Conservation (phyloP, 2,329 filamentous ascomycete species). For the Penicillium sp. region DNA sequence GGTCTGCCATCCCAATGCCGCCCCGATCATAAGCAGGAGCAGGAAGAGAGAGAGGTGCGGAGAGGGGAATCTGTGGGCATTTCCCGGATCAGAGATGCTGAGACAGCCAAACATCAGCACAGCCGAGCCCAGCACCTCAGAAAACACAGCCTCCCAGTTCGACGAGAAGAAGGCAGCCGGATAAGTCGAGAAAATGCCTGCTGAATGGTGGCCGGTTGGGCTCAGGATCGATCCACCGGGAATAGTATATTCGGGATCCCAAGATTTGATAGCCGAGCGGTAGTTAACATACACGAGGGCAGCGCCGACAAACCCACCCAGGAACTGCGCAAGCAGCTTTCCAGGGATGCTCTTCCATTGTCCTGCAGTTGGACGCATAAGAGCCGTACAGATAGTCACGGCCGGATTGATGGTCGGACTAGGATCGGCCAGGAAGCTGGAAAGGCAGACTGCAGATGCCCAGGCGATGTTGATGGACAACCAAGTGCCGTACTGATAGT, state of each 20-base stretch:
- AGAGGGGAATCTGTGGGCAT: slow-evolving; percentile 25
- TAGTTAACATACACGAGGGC: slow-evolving; percentile 33
- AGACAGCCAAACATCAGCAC: slow-evolving; percentile 33
- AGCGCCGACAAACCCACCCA: slow-evolving; percentile 33
- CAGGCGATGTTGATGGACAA: slow-evolving; percentile 36
- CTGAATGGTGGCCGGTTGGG: slow-evolving; percentile 28
- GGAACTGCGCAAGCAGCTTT: slow-evolving; percentile 29
- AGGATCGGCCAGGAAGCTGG: slow-evolving; percentile 29
- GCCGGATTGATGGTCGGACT: slow-evolving; percentile 32
- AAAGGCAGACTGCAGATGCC: slow-evolving; percentile 31
- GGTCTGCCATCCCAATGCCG: slow-evolving; percentile 34
- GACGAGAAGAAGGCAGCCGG: slow-evolving; percentile 25
- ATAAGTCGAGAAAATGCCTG: slow-evolving; percentile 32
- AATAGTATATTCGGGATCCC: slow-evolving; percentile 34
- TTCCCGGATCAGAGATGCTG: slow-evolving; percentile 28
- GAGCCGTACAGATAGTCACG: slow-evolving; percentile 25
- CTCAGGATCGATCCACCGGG: slow-evolving; percentile 31
- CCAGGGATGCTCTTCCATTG: slow-evolving; percentile 31
- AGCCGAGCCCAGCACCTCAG: slow-evolving; percentile 27
- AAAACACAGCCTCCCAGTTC: slow-evolving; percentile 35
- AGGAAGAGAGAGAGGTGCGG: slow-evolving; percentile 29
- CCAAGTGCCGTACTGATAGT: slow-evolving; percentile 36
- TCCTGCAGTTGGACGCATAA: slow-evolving; percentile 27
- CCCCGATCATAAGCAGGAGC: slow-evolving; percentile 30
- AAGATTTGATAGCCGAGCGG: slow-evolving; percentile 30